phyloP scores from a whole-genome alignment of 176 grass and related monocot genomes.

The Musa schizocarpa region DNA sequence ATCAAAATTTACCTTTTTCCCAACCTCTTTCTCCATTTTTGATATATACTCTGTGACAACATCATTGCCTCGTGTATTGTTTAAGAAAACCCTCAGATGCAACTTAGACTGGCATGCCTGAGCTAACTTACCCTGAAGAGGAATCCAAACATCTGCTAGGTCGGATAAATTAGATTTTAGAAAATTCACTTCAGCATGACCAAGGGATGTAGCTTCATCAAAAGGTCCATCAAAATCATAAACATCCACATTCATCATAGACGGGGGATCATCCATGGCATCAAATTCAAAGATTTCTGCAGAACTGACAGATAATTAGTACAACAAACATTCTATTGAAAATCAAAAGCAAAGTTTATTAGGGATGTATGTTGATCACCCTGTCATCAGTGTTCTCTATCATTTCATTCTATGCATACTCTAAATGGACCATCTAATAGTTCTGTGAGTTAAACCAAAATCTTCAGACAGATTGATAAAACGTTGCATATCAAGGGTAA shows the following conservation, averaged over 20 bases:
- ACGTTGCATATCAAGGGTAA: background rate
- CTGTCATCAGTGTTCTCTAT: background rate
- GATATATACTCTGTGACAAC: constrained; percentile 65
- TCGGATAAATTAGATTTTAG: constrained; percentile 76
- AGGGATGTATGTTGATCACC: background rate
- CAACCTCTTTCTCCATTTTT: constrained; percentile 95
- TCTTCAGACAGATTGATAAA: background rate
- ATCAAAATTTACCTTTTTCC: constrained; percentile 59
- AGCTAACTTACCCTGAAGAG: constrained; percentile 76
- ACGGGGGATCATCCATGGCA: constrained; percentile 88
- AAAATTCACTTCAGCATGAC: constrained; percentile 93
- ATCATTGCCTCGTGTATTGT: constrained; percentile 64
- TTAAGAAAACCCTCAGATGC: constrained; percentile 83
- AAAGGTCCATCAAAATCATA: constrained; percentile 99
- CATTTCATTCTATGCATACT: background rate
- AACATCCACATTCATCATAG: constrained; percentile 69
- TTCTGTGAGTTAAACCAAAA: background rate
- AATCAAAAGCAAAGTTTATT: background rate
- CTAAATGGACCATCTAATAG: background rate
- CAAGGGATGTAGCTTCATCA: constrained; percentile 70
- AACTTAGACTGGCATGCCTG: constrained; percentile 87
- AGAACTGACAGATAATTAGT: constrained; percentile 20
- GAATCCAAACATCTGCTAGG: constrained; percentile 72
- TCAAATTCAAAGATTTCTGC: constrained; percentile 99
- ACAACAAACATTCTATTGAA: background rate